Evolutionary conservation across 2,329 filamentous ascomycete genomes (phyloP).

Genomic region (Penicillium thymicola): DNA sequence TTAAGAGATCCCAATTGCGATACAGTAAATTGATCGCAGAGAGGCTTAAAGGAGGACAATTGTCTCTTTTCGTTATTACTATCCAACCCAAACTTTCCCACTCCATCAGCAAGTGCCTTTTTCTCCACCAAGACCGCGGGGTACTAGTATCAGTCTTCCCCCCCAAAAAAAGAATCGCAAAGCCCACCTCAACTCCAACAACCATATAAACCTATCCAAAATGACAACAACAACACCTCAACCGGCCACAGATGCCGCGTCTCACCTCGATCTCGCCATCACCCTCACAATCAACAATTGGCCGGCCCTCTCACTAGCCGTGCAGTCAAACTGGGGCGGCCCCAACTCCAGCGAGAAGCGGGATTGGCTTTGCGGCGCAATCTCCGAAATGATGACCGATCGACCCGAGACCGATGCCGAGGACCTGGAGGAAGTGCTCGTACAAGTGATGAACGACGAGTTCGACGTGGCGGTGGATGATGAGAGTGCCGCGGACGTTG

Average conservation of each 20-base stretch:
- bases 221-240: conserved; percentile 21
- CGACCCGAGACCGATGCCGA: conserved; percentile 65
- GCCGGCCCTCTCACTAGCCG: conserved; percentile 82
- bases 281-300: conserved; percentile 82
- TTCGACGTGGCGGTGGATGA: conserved; percentile 93
- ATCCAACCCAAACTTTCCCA: background rate
- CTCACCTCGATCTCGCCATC: conserved; percentile 79
- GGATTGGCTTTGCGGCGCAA: conserved; percentile 89
- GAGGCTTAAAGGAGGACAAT: background rate
- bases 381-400: conserved; percentile 71
- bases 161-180: background rate
- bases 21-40: background rate
- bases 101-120: background rate
- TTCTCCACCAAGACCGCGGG: conserved; percentile 11
- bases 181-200: background rate
- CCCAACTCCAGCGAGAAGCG: conserved; percentile 80
- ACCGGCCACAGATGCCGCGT: conserved; percentile 53
- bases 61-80: background rate
- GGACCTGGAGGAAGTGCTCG: conserved; percentile 78
- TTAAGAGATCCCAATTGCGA: background rate
- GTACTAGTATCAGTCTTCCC: conserved; percentile 4
- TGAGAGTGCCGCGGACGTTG: conserved; percentile 73
- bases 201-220: conserved; percentile 3
- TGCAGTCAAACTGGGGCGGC: conserved; percentile 85
- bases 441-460: conserved; percentile 92